phyloP scores from a whole-genome alignment of 495 filamentous ascomycete genomes.

The Pyronema domesticum region DNA sequence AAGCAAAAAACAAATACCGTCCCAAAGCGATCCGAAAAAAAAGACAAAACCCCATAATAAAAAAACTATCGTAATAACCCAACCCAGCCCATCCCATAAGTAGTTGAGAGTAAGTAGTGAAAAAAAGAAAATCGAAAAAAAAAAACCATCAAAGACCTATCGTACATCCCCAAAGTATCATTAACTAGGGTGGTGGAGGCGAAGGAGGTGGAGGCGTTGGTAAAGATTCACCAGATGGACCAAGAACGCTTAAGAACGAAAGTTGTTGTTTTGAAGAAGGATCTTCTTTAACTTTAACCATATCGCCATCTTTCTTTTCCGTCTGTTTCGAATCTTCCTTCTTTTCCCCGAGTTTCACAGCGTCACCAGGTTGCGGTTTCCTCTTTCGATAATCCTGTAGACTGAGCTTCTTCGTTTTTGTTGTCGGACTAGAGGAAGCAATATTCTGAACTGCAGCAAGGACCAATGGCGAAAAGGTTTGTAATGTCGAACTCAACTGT shows the following conservation, averaged over 20 bases:
- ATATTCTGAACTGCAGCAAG: not conserved
- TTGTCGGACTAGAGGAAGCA: conserved; percentile 1
- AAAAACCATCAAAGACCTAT: not conserved
- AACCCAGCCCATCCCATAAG: conserved; percentile 9
- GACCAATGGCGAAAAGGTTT: conserved; percentile 1
- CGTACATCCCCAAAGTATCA: no score
- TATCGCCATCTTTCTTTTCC: conserved; percentile 3
- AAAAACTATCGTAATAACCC: conserved; percentile 6
- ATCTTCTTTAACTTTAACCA: conserved; percentile 1
- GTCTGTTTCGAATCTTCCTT: conserved; percentile 4
- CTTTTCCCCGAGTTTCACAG: conserved; percentile 6
- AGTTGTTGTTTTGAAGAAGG: not conserved
- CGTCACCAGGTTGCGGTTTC: conserved; percentile 13
- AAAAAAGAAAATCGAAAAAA: conserved; percentile 9
- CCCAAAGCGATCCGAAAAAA: conserved; percentile 8
- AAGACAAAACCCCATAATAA: conserved; percentile 9
- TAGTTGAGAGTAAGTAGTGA: not conserved
- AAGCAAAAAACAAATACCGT: conserved; percentile 10
- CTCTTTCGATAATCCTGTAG: conserved; percentile 44
- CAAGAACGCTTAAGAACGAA: not conserved
- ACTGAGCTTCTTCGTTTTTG: conserved; percentile 45
- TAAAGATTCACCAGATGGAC: not conserved
- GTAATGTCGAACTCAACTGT: not conserved
- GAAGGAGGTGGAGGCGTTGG: not conserved
- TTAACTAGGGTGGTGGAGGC: no score